These are phyloP conservation scores for Berberis thunbergii DNA, from an alignment of 164 flowering plant species.

Conservation along the genomic window DNA sequence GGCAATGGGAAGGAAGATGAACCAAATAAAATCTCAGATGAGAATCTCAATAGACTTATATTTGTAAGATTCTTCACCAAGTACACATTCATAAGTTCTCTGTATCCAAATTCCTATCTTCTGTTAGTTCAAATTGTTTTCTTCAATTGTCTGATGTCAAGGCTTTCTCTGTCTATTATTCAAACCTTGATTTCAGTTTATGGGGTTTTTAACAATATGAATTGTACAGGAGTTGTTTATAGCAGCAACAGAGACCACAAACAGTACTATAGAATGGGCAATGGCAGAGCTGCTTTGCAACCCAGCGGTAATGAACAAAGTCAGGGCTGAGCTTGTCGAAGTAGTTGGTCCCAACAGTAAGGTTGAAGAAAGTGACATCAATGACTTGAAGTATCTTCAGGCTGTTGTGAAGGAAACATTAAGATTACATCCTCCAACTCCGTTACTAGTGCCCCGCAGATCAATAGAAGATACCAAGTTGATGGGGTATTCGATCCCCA, in stretches of 20 bases:
- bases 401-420: not conserved
- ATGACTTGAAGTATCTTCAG: not conserved
- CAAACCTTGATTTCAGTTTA: not conserved
- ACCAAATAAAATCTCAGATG: not conserved
- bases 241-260: not conserved
- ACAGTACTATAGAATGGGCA: no score
- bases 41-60: not conserved
- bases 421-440: not conserved
- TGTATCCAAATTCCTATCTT: not conserved
- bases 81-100: not conserved
- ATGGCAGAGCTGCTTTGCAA: not conserved
- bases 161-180: no score
- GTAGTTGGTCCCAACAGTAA: not conserved
- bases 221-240: not conserved
- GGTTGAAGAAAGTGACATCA: not conserved
- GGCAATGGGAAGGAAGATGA: not conserved
- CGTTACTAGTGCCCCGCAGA: not conserved
- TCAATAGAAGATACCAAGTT: not conserved
- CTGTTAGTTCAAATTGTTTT: not conserved
- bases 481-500: not conserved
- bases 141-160: no score
- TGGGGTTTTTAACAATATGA: not conserved
- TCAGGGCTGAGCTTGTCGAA: not conserved
- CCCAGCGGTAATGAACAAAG: not conserved
- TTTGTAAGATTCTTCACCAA: not conserved